Percentiles rank a stretch among this genome's conserved stretches.
phyloP scores from a whole-genome alignment of 1,139 yeast species.

The Lizanozyma gosingica region DNA sequence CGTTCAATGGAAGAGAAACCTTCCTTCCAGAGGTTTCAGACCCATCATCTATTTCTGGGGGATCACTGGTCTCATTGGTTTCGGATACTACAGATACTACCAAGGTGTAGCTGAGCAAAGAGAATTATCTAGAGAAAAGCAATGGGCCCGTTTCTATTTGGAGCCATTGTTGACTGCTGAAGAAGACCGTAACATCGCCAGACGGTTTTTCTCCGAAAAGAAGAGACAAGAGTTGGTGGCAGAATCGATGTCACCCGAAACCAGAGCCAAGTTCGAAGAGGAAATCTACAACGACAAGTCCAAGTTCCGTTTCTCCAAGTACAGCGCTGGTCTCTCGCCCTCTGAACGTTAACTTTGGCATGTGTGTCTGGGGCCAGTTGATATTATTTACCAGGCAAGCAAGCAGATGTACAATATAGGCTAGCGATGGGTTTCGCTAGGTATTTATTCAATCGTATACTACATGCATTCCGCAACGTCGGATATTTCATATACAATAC shows the following conservation, averaged over 20 bases:
- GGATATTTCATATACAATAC: no score
- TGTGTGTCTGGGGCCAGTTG: no score
- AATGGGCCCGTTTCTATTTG: constrained; percentile 69
- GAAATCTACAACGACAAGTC: constrained; percentile 38
- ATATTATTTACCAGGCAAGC: no score
- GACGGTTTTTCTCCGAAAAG: constrained; percentile 61
- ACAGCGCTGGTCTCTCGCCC: constrained; percentile 34
- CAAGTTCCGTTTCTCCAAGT: constrained; percentile 38
- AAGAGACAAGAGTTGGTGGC: constrained; percentile 54
- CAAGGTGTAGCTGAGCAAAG: constrained; percentile 69
- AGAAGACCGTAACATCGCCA: constrained; percentile 68
- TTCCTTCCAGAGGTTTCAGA: constrained; percentile 79
- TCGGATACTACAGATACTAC: constrained; percentile 63
- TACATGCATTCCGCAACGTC: no score
- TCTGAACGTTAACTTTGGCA: constrained; percentile 23
- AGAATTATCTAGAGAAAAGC: constrained; percentile 68
- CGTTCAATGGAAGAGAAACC: constrained; percentile 82
- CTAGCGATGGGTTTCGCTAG: not conserved
- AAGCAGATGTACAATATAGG: not conserved
- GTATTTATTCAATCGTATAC: not conserved
- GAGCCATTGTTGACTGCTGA: constrained; percentile 76
- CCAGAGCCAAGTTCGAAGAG: constrained; percentile 32
- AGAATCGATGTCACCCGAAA: constrained; percentile 34
- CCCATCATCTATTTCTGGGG: constrained; percentile 66
- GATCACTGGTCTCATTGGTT: constrained; percentile 53